Conservation (phyloP, 1,284 basidiomycete species). For the Pisolithus thermaeus region DNA sequence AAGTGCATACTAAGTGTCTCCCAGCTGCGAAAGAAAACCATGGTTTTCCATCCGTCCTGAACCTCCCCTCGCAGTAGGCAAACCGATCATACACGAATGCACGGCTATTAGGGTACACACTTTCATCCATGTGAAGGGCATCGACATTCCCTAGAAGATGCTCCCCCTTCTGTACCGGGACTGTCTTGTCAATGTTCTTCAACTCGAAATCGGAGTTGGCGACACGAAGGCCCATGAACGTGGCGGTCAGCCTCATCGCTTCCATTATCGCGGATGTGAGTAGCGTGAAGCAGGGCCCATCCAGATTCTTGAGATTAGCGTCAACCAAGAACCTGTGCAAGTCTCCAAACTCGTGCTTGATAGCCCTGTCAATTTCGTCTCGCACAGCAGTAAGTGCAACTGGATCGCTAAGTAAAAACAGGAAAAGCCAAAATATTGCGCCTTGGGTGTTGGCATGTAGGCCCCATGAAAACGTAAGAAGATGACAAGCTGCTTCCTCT, state of each 20-base stretch:
- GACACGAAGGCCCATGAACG: conserved; percentile 14
- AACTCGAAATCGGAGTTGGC: conserved; percentile 18
- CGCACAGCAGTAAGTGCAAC: conserved; percentile 14
- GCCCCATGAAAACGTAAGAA: conserved; percentile 23
- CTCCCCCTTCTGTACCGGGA: conserved; percentile 19
- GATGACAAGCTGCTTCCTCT: conserved; percentile 16
- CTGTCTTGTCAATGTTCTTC: conserved; percentile 3
- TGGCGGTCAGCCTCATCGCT: conserved; percentile 17
- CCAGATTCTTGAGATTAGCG: conserved; percentile 11
- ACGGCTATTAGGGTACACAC: conserved; percentile 10
- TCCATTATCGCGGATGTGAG: conserved; percentile 26
- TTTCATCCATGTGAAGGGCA: conserved; percentile 18
- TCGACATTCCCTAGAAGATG: conserved; percentile 16
- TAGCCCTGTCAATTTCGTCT: conserved; percentile 15
- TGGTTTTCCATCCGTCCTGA: conserved; percentile 15
- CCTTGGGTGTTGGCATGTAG: conserved; percentile 19
- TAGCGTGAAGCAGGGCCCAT: conserved; percentile 15
- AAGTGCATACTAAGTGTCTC: conserved; percentile 16
- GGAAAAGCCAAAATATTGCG: conserved; percentile 18
- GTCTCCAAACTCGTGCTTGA: conserved; percentile 7
- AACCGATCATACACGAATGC: conserved; percentile 20
- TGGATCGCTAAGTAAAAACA: conserved; percentile 14
- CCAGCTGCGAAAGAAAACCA: conserved; percentile 21
- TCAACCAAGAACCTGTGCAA: conserved; percentile 12
- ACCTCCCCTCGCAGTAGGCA: conserved; percentile 10